Evolutionary conservation across 2,329 filamentous ascomycete species (phyloP).

Genomic region (Aspergillus spinulosporus): DNA sequence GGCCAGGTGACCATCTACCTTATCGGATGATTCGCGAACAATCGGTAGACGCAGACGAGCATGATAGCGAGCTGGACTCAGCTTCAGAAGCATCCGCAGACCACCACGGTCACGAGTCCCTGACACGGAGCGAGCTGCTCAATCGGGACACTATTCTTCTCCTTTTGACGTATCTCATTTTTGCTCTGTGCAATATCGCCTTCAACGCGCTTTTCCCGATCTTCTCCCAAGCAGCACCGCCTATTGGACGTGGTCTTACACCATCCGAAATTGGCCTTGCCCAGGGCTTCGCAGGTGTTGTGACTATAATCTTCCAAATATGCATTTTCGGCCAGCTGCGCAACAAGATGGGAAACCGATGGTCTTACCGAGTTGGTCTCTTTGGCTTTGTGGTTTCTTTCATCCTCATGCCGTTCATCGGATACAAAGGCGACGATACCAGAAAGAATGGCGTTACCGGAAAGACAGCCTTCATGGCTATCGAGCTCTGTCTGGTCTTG

Average conservation of each 20-base stretch:
- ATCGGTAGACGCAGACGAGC: conserved; percentile 31
- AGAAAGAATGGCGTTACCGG: conserved; percentile 56
- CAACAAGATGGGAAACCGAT: conserved; percentile 77
- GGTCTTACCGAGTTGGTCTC: conserved; percentile 76
- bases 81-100: conserved; percentile 43
- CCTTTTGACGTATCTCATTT: conserved; percentile 83
- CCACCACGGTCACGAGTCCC: conserved; percentile 47
- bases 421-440: conserved; percentile 65
- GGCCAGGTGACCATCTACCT: conserved; percentile 31
- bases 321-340: conserved; percentile 79
- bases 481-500: conserved; percentile 76
- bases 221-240: conserved; percentile 73
- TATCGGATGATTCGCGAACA: conserved; percentile 32
- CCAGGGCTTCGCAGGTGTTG: conserved; percentile 76
- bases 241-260: conserved; percentile 72
- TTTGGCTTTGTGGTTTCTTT: conserved; percentile 80
- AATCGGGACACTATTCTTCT: conserved; percentile 81
- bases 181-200: conserved; percentile 89
- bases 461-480: conserved; percentile 71
- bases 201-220: conserved; percentile 96
- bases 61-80: conserved; percentile 47
- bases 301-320: conserved; percentile 88
- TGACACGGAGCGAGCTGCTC: conserved; percentile 62
- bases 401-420: conserved; percentile 84
- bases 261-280: conserved; percentile 83